Evolutionary conservation across 2,329 filamentous ascomycete genomes (phyloP), one percentile per base, ranked within the genome.

Genomic region (Fusarium sp.): DNA sequence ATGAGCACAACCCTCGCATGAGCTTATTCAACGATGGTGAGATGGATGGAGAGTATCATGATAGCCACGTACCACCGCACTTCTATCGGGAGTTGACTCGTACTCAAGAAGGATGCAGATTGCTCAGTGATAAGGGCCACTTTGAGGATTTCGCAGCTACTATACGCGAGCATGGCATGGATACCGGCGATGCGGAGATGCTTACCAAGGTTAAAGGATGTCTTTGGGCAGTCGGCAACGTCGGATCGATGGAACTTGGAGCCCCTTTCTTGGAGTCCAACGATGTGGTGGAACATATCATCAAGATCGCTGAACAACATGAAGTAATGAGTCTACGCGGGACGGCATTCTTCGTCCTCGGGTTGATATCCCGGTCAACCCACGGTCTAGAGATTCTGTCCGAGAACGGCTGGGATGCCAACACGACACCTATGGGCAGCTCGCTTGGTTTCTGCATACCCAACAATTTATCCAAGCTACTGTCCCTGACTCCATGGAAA

Each of bases 191-290:
- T 73, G 78, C 87, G 1, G 96, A 99, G 78, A 86, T 91, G 26
- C 89, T 98, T 44, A 89, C 93, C 61, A 98, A 97, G 77, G 93
- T 98, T 69, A 99, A 99, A 79, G 96, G 94, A 9, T 97, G 94
- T 77, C 84, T 99, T 47, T 99, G 96, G 96, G 96, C 96, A 0
- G 94, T 99, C 1, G 96, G 96, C 26, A 99, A 99, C 73, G 95
- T 99, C 37, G 96, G 96, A 0, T 97, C 94, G 1, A 98, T 99
- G 94, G 95, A 98, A 74, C 88, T 97, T 3, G 96, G 96, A 2
- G 95, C 95, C 2, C 94, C 94, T 0, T 99, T 99, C 77, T 84
- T 99, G 5, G 96, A 97, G 79, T 90, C 92, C 57, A 92, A 89
- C 37, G 92, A 97, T 70, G 93, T 98, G 37, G 93, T 98, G 18